These are phyloP conservation scores for Hypoxylon sp. DNA, from an alignment of 2,329 filamentous ascomycete species.

Conservation along the genomic window DNA sequence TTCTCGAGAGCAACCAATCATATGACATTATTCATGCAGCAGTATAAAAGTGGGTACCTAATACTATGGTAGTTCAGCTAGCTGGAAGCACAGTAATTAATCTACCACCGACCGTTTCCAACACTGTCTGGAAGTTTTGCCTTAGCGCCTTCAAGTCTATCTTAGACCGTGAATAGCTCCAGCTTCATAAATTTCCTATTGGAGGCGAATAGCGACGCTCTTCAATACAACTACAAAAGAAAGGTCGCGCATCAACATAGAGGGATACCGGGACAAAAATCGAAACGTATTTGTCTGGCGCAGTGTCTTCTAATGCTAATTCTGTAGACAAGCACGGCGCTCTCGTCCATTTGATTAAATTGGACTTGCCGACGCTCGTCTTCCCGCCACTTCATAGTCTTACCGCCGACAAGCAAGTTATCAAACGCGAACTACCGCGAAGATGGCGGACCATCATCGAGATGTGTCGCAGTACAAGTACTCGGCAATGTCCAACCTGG, in stretches of 20 bases:
- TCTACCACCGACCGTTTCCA: background rate
- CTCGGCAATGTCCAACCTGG: conserved; percentile 99
- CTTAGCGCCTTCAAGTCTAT: conserved; percentile 24
- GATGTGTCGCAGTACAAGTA: conserved; percentile 99
- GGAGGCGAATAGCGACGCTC: conserved; percentile 23
- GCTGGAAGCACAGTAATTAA: background rate
- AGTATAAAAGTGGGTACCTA: background rate
- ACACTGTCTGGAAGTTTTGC: conserved; percentile 14
- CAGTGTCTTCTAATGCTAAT: conserved; percentile 48
- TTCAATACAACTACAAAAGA: background rate
- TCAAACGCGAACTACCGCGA: conserved; percentile 51
- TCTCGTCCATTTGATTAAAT: conserved; percentile 52
- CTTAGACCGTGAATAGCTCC: conserved; percentile 31
- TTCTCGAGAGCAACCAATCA: background rate
- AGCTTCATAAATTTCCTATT: conserved; percentile 41
- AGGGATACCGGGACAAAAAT: background rate
- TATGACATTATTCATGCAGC: background rate
- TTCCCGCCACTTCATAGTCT: conserved; percentile 31
- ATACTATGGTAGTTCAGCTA: background rate
- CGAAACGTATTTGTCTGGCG: conserved; percentile 5
- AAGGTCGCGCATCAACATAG: conserved; percentile 2
- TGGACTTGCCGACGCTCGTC: conserved; percentile 49
- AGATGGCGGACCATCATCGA: conserved; percentile 81
- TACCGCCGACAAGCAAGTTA: conserved; percentile 30
- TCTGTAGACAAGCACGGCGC: conserved; percentile 44